Evolutionary conservation across 257 asterid genomes (phyloP).

Genomic region (Solanum lycopersicoides): DNA sequence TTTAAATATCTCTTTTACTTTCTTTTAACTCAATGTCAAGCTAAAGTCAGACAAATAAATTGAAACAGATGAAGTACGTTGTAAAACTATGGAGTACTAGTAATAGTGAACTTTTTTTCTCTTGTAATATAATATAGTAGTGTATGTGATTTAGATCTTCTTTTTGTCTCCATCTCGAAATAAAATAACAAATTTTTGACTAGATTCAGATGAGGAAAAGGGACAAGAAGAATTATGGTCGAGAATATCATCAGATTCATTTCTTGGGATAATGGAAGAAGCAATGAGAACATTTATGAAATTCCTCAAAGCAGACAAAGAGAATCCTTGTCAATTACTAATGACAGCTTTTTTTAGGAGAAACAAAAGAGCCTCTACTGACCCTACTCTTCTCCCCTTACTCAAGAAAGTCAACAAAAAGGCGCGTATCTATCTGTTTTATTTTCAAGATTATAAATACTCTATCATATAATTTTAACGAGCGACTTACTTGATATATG

Average conservation of each 20-base stretch:
- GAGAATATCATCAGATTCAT: conserved; percentile 73
- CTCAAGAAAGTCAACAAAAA: conserved; percentile 67
- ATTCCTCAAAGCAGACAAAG: conserved; percentile 76
- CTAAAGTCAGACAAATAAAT: no score
- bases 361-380: conserved; percentile 44
- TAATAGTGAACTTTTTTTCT: neutral
- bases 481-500: neutral
- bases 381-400: conserved; percentile 50
- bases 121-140: no score
- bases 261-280: conserved; percentile 64
- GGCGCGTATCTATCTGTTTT: conserved; percentile 10
- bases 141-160: neutral
- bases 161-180: neutral
- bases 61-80: no score
- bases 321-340: conserved; percentile 39
- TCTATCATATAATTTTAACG: neutral
- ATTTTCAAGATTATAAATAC: neutral
- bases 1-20: neutral
- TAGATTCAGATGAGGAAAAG: conserved; percentile 53
- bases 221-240: conserved; percentile 37
- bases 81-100: neutral
- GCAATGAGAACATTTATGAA: conserved; percentile 72
- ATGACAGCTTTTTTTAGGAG: conserved; percentile 50
- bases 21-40: neutral
- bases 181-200: neutral